Percentiles rank a stretch among this genome's conserved stretches.
phyloP scores from a whole-genome alignment of 495 filamentous ascomycete species.

The Penicillium bovifimosum region DNA sequence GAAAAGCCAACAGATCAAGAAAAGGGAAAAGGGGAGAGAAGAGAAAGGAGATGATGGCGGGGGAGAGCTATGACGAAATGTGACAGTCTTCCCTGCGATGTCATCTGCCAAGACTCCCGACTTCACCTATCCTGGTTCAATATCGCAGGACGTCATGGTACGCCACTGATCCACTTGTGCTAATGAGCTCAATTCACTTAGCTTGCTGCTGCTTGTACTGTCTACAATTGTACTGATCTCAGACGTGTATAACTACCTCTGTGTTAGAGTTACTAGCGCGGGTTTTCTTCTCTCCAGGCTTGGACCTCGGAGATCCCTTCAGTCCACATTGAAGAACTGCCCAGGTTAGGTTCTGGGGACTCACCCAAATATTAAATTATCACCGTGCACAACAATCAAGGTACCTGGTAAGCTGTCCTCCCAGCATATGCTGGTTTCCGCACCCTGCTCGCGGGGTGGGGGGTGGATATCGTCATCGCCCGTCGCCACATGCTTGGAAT shows the following conservation, averaged over 20 bases:
- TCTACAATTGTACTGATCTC: no score
- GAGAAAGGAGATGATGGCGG: slow-evolving; percentile 64
- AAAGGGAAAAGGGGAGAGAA: slow-evolving; percentile 67
- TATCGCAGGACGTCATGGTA: slow-evolving; percentile 10
- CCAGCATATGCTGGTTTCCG: background rate
- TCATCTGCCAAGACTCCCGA: slow-evolving; percentile 16
- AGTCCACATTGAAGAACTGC: no score
- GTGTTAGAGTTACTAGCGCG: no score
- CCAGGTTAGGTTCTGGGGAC: no score
- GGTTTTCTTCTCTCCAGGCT: no score
- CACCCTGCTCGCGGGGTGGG: slow-evolving; percentile 7
- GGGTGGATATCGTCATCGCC: slow-evolving; percentile 12
- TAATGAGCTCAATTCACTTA: background rate
- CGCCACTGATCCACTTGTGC: slow-evolving; percentile 12
- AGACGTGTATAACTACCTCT: no score
- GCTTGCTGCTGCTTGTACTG: background rate
- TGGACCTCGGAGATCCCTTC: no score
- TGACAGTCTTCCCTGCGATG: slow-evolving; percentile 21
- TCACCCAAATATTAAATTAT: background rate
- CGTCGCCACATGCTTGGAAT: slow-evolving; percentile 12
- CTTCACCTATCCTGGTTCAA: slow-evolving; percentile 1
- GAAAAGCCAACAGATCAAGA: slow-evolving; percentile 14
- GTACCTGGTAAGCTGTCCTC: background rate
- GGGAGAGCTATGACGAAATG: slow-evolving; percentile 42
- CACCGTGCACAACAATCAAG: background rate